Evolutionary conservation across 768 basidiomycete species (phyloP).

Genomic region (Pulveroboletus ravenelii): DNA sequence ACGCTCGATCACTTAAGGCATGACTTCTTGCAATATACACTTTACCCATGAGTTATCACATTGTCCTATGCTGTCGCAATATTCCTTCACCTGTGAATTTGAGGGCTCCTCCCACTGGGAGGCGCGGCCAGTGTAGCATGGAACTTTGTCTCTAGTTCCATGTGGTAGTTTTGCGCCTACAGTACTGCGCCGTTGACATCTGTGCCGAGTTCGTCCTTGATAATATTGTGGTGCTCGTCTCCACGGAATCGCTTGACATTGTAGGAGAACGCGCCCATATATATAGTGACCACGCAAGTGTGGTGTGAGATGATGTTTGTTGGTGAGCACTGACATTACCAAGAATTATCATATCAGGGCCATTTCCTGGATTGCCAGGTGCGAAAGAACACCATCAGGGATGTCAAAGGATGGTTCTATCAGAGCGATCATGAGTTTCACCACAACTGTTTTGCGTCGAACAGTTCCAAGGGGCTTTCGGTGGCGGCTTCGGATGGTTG

Average conservation of each 20-base stretch:
- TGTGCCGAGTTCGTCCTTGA: constrained; percentile 12
- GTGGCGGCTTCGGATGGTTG: no score
- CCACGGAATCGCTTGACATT: constrained; percentile 31
- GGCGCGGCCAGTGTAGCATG: constrained; percentile 11
- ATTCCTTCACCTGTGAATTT: constrained; percentile 39
- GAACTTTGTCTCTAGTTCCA: neutral
- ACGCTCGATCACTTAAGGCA: no score
- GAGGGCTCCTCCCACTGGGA: constrained; percentile 41
- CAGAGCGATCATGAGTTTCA: no score
- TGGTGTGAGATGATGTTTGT: no score
- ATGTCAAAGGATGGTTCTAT: constrained; percentile 27
- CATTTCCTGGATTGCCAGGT: constrained; percentile 35
- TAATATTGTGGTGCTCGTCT: constrained; percentile 35
- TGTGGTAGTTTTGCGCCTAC: no score
- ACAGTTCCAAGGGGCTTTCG: no score
- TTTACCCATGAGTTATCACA: constrained; percentile 30
- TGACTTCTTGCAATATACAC: no score
- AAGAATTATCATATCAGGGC: neutral
- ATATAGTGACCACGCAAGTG: no score
- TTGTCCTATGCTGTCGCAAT: constrained; percentile 45
- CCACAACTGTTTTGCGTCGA: no score
- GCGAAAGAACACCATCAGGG: constrained; percentile 37
- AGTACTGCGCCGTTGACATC: no score
- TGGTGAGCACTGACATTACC: no score
- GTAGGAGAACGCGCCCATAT: constrained; percentile 6